Base-by-base conservation (phyloP, 306 rosid genomes). In the Vigna nakashimae region DNA sequence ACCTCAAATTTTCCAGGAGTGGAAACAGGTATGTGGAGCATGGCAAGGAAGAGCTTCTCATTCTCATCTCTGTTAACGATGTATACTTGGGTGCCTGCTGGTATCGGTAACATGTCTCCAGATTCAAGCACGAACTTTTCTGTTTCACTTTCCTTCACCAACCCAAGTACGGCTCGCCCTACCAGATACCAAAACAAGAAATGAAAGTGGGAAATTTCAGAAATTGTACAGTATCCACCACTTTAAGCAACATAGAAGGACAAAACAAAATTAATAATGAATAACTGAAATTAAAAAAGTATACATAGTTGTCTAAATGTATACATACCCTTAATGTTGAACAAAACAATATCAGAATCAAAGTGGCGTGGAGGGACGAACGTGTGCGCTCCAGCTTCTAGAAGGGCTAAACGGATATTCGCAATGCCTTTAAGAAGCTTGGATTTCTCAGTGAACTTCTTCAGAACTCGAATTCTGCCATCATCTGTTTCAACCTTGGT, bases 61-160 rank as follows among this genome's bases (percentile, higher is more conserved):
- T 78, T 79, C 32, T 82, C 92, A 30, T 93, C 90, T 52, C 85
- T 88, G 84, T 91, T 93, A 45, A 86, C 85, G 20, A 85, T 26
- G 78, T 87, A 88, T 11, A 83, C 12, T 42, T 88, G 92, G 7
- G 86, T 82, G 2, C 97, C 93, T 1, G 93, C 86, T 57, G 91
- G 85, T 42, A 93, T 32, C 48, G 77, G 66, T 8, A 90, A 28
- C 26, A 90, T 45, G 57, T 90, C 90, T 76, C 98, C 97, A 28
- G 13, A 7, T 83, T 90, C 85, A 75, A 91, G 82, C 46, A 74
- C 84, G 52, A 86, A 74, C 70, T 74, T 86, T 55, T 75, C 87
- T 42, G 88, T 88, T 55, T 66, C 80, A 67, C 86, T 88, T 79
- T 53, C 86, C 53, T 7, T 73, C 59, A 89, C 89, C 83, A 74